Conservation (phyloP, 441 rosid species). For the Breynia disticha region DNA sequence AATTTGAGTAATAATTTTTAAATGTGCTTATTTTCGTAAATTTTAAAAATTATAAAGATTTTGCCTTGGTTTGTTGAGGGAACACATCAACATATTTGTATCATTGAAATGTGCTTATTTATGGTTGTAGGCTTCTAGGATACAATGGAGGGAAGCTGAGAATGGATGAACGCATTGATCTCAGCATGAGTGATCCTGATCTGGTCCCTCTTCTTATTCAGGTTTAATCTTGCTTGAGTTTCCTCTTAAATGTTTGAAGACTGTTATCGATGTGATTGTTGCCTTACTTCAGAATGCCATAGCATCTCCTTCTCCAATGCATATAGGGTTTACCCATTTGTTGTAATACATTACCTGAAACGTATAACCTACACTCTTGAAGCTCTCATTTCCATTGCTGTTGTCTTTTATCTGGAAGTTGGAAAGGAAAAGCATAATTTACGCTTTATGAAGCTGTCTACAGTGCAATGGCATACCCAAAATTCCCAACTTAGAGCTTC, state of each 20-base stretch:
- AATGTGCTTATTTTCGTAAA: too few species aligned
- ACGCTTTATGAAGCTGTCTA: too few species aligned
- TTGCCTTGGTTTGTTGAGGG: too few species aligned
- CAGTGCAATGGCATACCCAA: too few species aligned
- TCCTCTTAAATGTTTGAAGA: background rate
- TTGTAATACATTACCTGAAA: background rate
- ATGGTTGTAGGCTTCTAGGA: slow-evolving; percentile 66
- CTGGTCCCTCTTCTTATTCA: slow-evolving; percentile 85
- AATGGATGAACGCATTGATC: slow-evolving; percentile 91
- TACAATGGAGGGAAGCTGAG: slow-evolving; percentile 77
- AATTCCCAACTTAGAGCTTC: too few species aligned
- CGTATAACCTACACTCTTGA: background rate
- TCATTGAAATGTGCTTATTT: too few species aligned
- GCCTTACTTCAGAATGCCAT: background rate
- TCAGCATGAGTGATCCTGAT: slow-evolving; percentile 98
- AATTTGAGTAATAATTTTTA: too few species aligned
- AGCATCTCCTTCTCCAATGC: background rate
- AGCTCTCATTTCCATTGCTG: background rate
- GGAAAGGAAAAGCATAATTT: background rate
- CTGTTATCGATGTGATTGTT: too few species aligned
- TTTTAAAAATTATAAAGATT: too few species aligned
- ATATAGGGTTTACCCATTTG: background rate
- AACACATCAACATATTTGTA: too few species aligned
- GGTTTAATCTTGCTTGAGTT: slow-evolving; percentile 31
- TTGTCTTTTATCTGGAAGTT: background rate